Evolutionary conservation across 1,139 yeast species (phyloP).

Genomic region (Yamadazyma taylorii): DNA sequence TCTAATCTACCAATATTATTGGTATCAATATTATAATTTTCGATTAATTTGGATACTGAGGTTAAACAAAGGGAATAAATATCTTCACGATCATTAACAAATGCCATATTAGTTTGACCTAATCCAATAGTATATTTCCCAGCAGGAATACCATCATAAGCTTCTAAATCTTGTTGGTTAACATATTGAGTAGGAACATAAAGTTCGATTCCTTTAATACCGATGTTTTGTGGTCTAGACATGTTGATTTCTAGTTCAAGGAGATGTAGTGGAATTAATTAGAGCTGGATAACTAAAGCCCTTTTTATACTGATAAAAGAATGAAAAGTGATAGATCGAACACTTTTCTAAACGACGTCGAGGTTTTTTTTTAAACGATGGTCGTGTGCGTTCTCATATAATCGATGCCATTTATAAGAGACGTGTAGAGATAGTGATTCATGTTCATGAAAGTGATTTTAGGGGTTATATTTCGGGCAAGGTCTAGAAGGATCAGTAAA

Average conservation of each 20-base stretch:
- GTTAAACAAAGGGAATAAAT: conserved; percentile 91
- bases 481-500: no score
- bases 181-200: conserved; percentile 86
- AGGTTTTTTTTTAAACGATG: no score
- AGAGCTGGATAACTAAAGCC: no score
- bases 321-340: no score
- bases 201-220: conserved; percentile 93
- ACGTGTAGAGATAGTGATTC: no score
- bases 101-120: conserved; percentile 98
- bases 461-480: no score
- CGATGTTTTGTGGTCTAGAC: conserved; percentile 57
- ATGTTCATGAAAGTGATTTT: no score
- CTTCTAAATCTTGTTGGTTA: conserved; percentile 85
- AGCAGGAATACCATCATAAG: conserved; percentile 78
- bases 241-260: conserved; percentile 6
- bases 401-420: no score
- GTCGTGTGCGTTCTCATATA: no score
- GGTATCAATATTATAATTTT: conserved; percentile 81
- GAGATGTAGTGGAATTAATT: no score
- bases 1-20: conserved; percentile 88
- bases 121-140: conserved; percentile 98
- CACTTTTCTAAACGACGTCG: no score
- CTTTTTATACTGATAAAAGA: no score
- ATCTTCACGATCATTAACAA: conserved; percentile 96
- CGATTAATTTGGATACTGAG: conserved; percentile 71